Conservation (phyloP, 2,329 filamentous ascomycete genomes). For the Cordyceps tenuipes region DNA sequence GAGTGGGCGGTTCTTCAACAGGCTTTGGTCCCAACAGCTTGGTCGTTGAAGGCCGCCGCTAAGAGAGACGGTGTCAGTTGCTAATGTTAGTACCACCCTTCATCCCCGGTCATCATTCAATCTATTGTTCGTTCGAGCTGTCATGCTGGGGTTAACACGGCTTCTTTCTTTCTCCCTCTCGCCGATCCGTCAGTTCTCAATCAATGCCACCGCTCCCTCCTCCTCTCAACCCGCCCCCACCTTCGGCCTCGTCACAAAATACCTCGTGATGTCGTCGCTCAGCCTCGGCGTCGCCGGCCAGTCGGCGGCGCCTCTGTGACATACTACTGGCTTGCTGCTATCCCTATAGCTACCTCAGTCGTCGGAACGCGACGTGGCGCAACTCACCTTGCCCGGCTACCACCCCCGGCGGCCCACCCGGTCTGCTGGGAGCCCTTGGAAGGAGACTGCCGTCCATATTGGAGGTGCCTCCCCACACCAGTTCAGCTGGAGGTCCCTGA, state of each 20-base stretch:
- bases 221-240: too few relatives aligned
- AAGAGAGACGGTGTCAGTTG: not conserved
- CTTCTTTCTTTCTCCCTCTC: not conserved
- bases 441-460: not conserved
- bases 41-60: not conserved
- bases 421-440: not conserved
- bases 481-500: conserved; percentile 3
- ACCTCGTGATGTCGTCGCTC: not conserved
- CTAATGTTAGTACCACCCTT: not conserved
- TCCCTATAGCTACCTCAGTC: too few relatives aligned
- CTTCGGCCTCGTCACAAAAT: too few relatives aligned
- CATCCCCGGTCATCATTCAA: too few relatives aligned
- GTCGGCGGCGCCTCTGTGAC: too few relatives aligned
- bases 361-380: too few relatives aligned
- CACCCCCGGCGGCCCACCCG: not conserved
- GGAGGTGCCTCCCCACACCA: not conserved
- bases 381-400: too few relatives aligned
- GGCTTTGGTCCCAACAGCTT: not conserved
- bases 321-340: too few relatives aligned
- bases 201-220: too few relatives aligned
- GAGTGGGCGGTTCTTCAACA: too few relatives aligned
- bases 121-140: too few relatives aligned
- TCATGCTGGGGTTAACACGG: not conserved
- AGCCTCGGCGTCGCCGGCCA: not conserved
- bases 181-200: not conserved